phyloP scores from a whole-genome alignment of 352 stramenopile species.

The Globisporangium barbulae region DNA sequence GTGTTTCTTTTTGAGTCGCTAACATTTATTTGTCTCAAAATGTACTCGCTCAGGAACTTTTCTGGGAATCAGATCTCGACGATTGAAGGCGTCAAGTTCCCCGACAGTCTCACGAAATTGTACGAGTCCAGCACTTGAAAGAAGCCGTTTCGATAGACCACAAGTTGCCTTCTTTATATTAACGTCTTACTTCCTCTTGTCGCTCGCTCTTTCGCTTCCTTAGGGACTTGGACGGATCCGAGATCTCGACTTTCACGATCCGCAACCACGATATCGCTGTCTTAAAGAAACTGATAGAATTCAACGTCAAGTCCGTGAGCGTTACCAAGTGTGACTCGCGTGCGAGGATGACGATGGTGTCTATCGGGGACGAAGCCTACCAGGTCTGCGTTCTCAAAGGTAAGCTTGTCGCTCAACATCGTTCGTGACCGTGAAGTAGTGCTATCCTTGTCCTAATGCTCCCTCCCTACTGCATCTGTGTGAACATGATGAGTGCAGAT shows the following conservation, averaged over 20 bases:
- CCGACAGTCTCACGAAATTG: constrained; percentile 7
- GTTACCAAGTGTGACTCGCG: constrained; percentile 2
- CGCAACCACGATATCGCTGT: constrained; percentile 8
- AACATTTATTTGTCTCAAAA: not conserved
- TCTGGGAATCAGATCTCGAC: constrained; percentile 11
- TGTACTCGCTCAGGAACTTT: constrained; percentile 5
- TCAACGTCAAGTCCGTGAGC: constrained; percentile 3
- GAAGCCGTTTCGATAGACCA: not conserved
- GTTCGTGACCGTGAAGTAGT: not conserved
- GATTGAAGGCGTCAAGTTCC: constrained; percentile 19
- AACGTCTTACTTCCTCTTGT: not conserved
- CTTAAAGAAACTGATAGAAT: not conserved
- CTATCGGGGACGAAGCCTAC: not conserved
- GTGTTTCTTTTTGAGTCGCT: not conserved
- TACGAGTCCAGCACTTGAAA: not conserved
- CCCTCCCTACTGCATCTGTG: not conserved
- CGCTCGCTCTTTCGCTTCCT: not conserved
- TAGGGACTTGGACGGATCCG: constrained; percentile 7
- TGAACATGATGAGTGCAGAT: constrained; percentile 2
- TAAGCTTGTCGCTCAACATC: not conserved
- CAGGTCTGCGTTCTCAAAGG: constrained; percentile 14
- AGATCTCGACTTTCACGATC: constrained; percentile 15
- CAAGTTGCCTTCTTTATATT: not conserved
- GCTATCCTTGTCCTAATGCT: not conserved
- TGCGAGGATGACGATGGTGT: not conserved